Evolutionary conservation across 2,329 filamentous ascomycete genomes (phyloP).

Genomic region (Orbilia javanica): DNA sequence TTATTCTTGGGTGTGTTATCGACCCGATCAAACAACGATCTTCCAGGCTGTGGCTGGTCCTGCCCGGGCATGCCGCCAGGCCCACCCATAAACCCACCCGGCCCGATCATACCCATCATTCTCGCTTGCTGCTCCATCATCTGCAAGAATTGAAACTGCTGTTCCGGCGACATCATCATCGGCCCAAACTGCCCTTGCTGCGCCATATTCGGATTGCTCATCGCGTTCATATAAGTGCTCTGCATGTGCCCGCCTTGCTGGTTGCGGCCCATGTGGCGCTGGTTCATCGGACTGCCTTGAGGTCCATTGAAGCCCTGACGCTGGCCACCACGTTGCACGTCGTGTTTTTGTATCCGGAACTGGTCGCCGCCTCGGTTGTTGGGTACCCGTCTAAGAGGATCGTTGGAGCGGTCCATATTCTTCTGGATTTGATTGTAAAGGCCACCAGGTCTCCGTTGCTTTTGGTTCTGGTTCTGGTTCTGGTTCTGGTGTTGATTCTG

Average conservation of each 20-base stretch:
- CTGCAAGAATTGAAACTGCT: conserved; percentile 80
- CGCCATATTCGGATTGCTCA: conserved; percentile 63
- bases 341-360: conserved; percentile 80
- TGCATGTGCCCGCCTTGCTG: conserved; percentile 66
- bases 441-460: conserved; percentile 77
- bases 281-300: conserved; percentile 66
- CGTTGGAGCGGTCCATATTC: conserved; percentile 80
- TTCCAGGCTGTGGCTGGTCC: conserved; percentile 27
- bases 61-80: conserved; percentile 32
- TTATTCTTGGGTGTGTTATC: conserved; percentile 64
- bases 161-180: conserved; percentile 72
- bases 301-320: conserved; percentile 67
- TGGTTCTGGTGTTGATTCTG: conserved; percentile 66
- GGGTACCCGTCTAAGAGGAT: conserved; percentile 81
- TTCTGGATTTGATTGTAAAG: conserved; percentile 88
- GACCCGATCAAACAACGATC: conserved; percentile 53
- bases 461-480: conserved; percentile 69
- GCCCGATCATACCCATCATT: conserved; percentile 80
- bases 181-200: conserved; percentile 45
- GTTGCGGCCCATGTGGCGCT: conserved; percentile 69
- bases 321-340: conserved; percentile 68
- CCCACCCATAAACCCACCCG: conserved; percentile 49
- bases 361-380: conserved; percentile 76
- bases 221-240: conserved; percentile 64
- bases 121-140: conserved; percentile 88